These are phyloP conservation scores for Camellia lanceoleosa DNA, from an alignment of 148 eudicot genomes.

Conservation along the genomic window DNA sequence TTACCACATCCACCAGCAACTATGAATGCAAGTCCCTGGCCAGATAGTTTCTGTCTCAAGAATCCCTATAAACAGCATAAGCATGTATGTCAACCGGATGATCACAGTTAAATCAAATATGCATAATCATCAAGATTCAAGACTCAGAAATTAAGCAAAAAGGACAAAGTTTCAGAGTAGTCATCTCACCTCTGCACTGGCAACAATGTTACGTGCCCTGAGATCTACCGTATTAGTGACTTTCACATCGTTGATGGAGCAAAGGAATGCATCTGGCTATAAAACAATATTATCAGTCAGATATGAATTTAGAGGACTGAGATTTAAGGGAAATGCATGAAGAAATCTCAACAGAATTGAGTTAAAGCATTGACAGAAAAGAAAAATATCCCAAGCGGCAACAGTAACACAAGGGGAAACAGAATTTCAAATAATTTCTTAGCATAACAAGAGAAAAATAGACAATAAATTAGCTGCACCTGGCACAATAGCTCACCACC, in stretches of 20 bases:
- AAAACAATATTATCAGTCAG: slow-evolving; percentile 25
- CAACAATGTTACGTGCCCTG: slow-evolving; percentile 67
- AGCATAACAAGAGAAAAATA: too few relatives aligned
- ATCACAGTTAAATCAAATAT: not conserved
- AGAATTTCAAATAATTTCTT: too few relatives aligned
- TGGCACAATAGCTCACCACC: too few relatives aligned
- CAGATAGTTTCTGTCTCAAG: slow-evolving; percentile 92
- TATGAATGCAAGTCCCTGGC: slow-evolving; percentile 93
- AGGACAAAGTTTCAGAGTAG: not conserved
- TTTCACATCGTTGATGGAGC: slow-evolving; percentile 92
- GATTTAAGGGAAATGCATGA: not conserved
- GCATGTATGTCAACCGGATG: slow-evolving; percentile 12
- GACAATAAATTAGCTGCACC: too few relatives aligned
- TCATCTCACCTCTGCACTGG: slow-evolving; percentile 69
- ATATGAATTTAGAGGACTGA: not conserved
- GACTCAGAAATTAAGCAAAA: not conserved
- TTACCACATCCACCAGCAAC: slow-evolving; percentile 97
- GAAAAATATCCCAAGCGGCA: slow-evolving; percentile 3
- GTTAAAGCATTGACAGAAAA: not conserved
- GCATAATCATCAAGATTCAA: not conserved
- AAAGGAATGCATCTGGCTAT: slow-evolving; percentile 98
- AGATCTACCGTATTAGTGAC: slow-evolving; percentile 73
- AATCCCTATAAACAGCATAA: slow-evolving; percentile 51
- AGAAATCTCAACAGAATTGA: slow-evolving; percentile 6
- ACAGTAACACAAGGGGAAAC: not conserved